A percentile compares a stretch with the other conserved stretches of the same genome.
Conservation (phyloP, 306 rosid species). For the Astragalus glycyphyllos region DNA sequence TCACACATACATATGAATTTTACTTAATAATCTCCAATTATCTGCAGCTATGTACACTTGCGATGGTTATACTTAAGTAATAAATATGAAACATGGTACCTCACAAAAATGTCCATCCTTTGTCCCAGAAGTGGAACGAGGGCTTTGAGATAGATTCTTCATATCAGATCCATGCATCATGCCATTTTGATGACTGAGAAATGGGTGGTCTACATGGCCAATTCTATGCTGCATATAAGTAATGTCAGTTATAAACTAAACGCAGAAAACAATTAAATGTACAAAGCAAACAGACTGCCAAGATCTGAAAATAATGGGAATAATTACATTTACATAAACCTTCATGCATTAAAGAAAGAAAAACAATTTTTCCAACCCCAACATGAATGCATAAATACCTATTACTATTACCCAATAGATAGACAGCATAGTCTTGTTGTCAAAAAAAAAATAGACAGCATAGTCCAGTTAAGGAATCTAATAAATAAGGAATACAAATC, state of each 20-base stretch:
- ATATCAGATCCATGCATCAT: conserved; percentile 60
- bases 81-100: conserved; percentile 55
- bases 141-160: conserved; percentile 68
- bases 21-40: conserved; percentile 23
- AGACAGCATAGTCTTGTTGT: not conserved
- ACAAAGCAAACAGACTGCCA: conserved; percentile 21
- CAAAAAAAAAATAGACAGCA: too few species aligned
- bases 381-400: conserved; percentile 15
- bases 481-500: conserved; percentile 30
- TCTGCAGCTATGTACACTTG: not conserved
- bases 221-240: conserved; percentile 60
- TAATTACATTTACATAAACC: conserved; percentile 19
- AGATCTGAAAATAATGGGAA: conserved; percentile 19
- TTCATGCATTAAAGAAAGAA: not conserved
- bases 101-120: conserved; percentile 65
- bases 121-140: conserved; percentile 54
- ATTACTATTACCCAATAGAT: too few species aligned
- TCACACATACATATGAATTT: not conserved
- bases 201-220: conserved; percentile 55
- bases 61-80: not conserved
- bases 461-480: not conserved
- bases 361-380: conserved; percentile 15
- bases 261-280: conserved; percentile 19
- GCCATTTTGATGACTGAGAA: conserved; percentile 51
- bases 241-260: conserved; percentile 37